phyloP scores from a whole-genome alignment of 2,329 filamentous ascomycete genomes.

The Fusarium goolgardi region DNA sequence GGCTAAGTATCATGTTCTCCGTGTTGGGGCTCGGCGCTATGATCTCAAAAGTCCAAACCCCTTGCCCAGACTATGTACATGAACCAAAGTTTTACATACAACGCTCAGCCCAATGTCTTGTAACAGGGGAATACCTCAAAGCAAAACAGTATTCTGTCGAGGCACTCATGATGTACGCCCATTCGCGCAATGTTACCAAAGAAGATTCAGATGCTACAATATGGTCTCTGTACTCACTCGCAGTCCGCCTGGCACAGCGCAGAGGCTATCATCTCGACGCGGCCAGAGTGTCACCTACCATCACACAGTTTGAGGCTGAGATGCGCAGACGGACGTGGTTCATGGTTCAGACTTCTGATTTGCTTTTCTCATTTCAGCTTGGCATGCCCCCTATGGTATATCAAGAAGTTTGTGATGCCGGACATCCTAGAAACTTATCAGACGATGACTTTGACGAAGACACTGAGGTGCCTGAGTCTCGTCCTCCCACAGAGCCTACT shows the following conservation, averaged over 20 bases:
- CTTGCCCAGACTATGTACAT: slow-evolving; percentile 32
- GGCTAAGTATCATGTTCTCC: slow-evolving; percentile 64
- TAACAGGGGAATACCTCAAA: slow-evolving; percentile 61
- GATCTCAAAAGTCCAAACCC: slow-evolving; percentile 50
- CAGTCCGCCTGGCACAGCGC: slow-evolving; percentile 62
- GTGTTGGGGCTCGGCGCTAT: slow-evolving; percentile 57
- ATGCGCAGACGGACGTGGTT: slow-evolving; percentile 64
- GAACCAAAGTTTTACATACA: slow-evolving; percentile 50
- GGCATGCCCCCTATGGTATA: slow-evolving; percentile 63
- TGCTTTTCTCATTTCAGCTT: slow-evolving; percentile 63
- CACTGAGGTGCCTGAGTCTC: slow-evolving; percentile 55
- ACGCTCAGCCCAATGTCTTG: slow-evolving; percentile 59
- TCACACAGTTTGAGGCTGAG: slow-evolving; percentile 63
- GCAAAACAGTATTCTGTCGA: slow-evolving; percentile 60
- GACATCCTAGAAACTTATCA: slow-evolving; percentile 58
- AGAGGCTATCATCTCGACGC: slow-evolving; percentile 65
- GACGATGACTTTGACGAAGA: slow-evolving; percentile 66
- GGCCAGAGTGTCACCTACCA: slow-evolving; percentile 52
- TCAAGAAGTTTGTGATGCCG: slow-evolving; percentile 60
- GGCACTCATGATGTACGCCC: slow-evolving; percentile 60
- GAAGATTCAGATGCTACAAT: slow-evolving; percentile 57
- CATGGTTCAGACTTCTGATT: slow-evolving; percentile 60
- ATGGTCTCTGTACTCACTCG: slow-evolving; percentile 61
- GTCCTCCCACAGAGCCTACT: slow-evolving; percentile 57
- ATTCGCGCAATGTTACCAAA: slow-evolving; percentile 56